Evolutionary conservation across 139 green algal genomes (phyloP).

Genomic region (Picochlorum costavermella): DNA sequence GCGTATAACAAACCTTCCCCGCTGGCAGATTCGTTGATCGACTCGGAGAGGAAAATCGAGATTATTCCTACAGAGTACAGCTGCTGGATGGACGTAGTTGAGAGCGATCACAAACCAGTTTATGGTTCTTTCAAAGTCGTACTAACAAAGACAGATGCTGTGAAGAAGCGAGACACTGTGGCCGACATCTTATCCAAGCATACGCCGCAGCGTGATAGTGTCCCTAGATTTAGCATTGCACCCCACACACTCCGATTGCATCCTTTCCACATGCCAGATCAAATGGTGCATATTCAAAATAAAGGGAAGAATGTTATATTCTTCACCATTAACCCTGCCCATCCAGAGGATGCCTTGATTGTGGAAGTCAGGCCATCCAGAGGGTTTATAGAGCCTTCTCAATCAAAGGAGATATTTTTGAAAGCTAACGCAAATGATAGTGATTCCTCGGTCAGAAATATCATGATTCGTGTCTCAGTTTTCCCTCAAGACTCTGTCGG

Average conservation of each 20-base stretch:
- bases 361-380: neutral
- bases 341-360: neutral
- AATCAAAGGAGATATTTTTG: conserved; percentile 3
- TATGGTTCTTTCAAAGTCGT: conserved; percentile 11
- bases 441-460: too few relatives aligned
- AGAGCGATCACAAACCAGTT: conserved; percentile 91
- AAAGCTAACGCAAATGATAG: neutral
- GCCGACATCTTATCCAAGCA: conserved; percentile 12
- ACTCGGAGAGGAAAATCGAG: neutral
- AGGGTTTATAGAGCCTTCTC: neutral
- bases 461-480: too few relatives aligned
- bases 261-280: conserved; percentile 5
- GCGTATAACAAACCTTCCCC: neutral
- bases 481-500: too few relatives aligned
- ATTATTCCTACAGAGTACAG: conserved; percentile 44
- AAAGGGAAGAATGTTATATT: conserved; percentile 9
- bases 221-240: conserved; percentile 3
- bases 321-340: conserved; percentile 2
- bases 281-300: conserved; percentile 23
- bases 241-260: conserved; percentile 13
- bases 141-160: conserved; percentile 31
- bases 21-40: neutral
- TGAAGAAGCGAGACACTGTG: conserved; percentile 20
- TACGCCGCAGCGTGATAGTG: neutral
- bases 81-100: conserved; percentile 60